These are phyloP conservation scores for Malus asiatica DNA, from an alignment of 306 rosid species.

Conservation along the genomic window DNA sequence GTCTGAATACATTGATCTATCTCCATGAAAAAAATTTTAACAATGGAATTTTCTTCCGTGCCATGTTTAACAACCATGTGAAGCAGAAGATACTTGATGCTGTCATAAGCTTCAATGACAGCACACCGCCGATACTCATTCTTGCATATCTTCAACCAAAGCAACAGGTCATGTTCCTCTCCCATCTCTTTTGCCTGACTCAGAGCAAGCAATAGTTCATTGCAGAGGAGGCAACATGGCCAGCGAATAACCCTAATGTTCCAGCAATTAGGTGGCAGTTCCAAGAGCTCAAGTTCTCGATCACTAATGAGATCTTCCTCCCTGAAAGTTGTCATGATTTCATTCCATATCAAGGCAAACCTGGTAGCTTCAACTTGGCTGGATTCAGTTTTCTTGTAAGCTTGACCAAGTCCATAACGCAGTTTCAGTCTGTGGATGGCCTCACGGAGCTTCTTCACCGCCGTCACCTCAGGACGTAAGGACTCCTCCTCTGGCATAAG, in stretches of 20 bases:
- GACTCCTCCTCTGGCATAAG: slow-evolving; percentile 64
- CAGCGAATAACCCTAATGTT: slow-evolving; percentile 80
- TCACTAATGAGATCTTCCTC: slow-evolving; percentile 92
- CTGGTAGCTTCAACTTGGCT: slow-evolving; percentile 70
- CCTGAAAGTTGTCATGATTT: slow-evolving; percentile 75
- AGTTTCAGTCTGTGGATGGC: slow-evolving; percentile 67
- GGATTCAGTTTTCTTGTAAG: slow-evolving; percentile 69
- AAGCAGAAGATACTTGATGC: slow-evolving; percentile 50
- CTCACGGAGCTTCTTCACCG: slow-evolving; percentile 69
- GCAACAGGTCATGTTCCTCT: slow-evolving; percentile 33
- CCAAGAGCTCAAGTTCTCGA: slow-evolving; percentile 67
- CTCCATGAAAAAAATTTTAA: slow-evolving; percentile 37
- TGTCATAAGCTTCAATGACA: slow-evolving; percentile 80
- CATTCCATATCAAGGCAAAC: slow-evolving; percentile 97
- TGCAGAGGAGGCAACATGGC: slow-evolving; percentile 76
- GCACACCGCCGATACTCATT: slow-evolving; percentile 86
- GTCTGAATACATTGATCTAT: slow-evolving; percentile 37
- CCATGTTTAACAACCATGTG: slow-evolving; percentile 33
- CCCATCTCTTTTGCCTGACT: slow-evolving; percentile 70
- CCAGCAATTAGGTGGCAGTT: slow-evolving; percentile 82
- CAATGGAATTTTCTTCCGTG: slow-evolving; percentile 50
- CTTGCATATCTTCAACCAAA: slow-evolving; percentile 83
- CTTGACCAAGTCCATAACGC: slow-evolving; percentile 75
- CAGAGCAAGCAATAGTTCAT: slow-evolving; percentile 80
- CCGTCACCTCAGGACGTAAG: slow-evolving; percentile 27